Evolutionary conservation across 805 yeast species (phyloP).

Genomic region (Myxozyma monticola): DNA sequence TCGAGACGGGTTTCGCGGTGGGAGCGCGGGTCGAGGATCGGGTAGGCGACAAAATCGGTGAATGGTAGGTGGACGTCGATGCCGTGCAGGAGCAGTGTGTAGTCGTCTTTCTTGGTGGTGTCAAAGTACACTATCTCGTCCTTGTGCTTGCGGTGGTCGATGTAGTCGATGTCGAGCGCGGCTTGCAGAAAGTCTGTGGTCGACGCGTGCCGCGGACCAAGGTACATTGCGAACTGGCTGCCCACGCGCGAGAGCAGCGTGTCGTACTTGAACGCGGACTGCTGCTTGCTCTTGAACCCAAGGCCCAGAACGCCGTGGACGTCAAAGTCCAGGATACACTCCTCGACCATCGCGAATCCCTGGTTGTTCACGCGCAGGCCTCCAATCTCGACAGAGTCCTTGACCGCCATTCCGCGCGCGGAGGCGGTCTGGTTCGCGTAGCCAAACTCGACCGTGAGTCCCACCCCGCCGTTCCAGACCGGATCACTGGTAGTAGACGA

Average conservation of each 20-base stretch:
- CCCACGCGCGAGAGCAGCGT: too few relatives aligned
- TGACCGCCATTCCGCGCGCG: conserved; percentile 21
- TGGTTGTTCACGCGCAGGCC: conserved; percentile 1
- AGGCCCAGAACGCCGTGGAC: conserved; percentile 27
- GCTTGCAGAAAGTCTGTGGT: conserved; percentile 12
- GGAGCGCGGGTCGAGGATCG: not conserved
- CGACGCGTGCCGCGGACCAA: conserved; percentile 19
- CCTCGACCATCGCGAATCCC: conserved; percentile 21
- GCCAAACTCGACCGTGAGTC: conserved; percentile 13
- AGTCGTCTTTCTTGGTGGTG: conserved; percentile 14
- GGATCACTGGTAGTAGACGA: conserved; percentile 6
- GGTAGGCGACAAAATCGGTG: not conserved
- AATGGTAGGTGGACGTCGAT: not conserved
- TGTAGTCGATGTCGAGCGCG: conserved; percentile 20
- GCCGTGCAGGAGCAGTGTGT: conserved; percentile 2
- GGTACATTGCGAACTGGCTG: conserved; percentile 18
- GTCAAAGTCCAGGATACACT: conserved; percentile 25
- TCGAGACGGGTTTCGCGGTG: not conserved
- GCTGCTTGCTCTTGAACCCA: conserved; percentile 20
- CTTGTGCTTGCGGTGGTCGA: conserved; percentile 13
- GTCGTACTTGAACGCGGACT: conserved; percentile 20
- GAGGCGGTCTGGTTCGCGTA: conserved; percentile 22
- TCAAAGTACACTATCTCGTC: conserved; percentile 17
- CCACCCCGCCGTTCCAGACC: not conserved
- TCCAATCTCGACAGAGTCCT: conserved; percentile 16